Base-by-base conservation (phyloP, 768 basidiomycete species). In the Boletellus sp. region DNA sequence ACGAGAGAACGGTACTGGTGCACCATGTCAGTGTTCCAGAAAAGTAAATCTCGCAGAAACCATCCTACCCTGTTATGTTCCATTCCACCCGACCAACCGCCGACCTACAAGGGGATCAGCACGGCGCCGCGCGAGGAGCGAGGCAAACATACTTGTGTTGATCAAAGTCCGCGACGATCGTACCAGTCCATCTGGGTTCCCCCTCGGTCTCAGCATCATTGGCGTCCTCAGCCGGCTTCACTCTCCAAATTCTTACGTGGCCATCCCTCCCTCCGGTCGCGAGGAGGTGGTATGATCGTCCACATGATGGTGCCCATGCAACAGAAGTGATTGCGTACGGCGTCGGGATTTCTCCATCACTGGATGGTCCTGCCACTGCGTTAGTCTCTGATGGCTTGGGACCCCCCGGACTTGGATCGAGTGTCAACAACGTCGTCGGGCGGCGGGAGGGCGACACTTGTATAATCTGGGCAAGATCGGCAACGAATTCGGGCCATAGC, bases 301-400 rank as follows among this genome's bases (percentile, higher is more conserved):
- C 96, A 52, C 92, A 95, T 0, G 87, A 87, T 0, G 96, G 90
- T 0, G 95, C 93, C 94, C 94, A 99, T 15, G 93, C 76, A 32
- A 98, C 80, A 26, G 86, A 84, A 0, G 87, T 89, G 43, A 95
- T 79, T 2, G 94, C 80, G 35, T 74, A 82, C 3, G 78, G 72
- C 13, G 75, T 67, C 10, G 75, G 69, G 48, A 38, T 65, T 45
- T 72, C 71, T 24, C 69, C 54, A 28, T 72, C 72, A 26, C 55
- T 52, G 17, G 64, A 56, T 23, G 54, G 52, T 19, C 54, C 59
- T 17, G 57, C 46, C 38, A 59, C 53, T 8, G 45, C 51, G 17
- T 54, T 53, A 9, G 58, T 34, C 36, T 70, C 74, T 17, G 46
- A 50, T 19, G 42, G 40, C 24, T 56, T 56, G 23, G 26, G 38